phyloP scores from a whole-genome alignment of 2,329 filamentous ascomycete genomes.

The Diaporthe citrichinensis region DNA sequence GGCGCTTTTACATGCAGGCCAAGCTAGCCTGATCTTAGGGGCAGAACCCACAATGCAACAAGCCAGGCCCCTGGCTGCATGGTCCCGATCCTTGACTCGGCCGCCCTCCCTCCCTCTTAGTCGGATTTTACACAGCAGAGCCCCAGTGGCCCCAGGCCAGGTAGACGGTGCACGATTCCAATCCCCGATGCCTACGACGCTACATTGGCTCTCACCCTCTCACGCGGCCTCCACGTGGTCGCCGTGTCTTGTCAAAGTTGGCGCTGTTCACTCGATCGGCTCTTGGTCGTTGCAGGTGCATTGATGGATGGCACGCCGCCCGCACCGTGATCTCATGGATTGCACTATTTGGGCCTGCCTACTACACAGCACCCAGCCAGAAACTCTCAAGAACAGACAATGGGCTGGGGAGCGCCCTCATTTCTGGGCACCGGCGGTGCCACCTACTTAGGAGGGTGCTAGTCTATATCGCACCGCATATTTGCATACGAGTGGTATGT shows the following conservation, averaged over 20 bases:
- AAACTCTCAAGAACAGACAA: not conserved
- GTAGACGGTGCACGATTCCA: not conserved
- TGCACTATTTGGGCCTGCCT: not conserved
- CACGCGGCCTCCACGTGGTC: slow-evolving; percentile 31
- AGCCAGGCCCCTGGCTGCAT: slow-evolving; percentile 10
- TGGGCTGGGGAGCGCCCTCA: slow-evolving; percentile 3
- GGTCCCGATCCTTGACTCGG: slow-evolving; percentile 17
- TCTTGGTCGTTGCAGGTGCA: slow-evolving; percentile 7
- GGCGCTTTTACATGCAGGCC: slow-evolving; percentile 30
- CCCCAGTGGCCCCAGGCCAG: not conserved
- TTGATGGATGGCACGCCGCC: not conserved
- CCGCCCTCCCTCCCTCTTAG: slow-evolving; percentile 15
- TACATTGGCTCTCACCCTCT: slow-evolving; percentile 23
- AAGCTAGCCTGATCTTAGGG: slow-evolving; percentile 20
- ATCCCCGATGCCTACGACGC: not conserved
- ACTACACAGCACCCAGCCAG: not conserved
- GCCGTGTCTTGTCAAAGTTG: slow-evolving; percentile 11
- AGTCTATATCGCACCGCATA: slow-evolving; percentile 22
- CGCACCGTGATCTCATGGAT: not conserved
- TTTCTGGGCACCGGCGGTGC: slow-evolving; percentile 20
- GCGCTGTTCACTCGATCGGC: not conserved
- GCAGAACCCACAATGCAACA: slow-evolving; percentile 9
- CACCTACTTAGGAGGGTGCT: not conserved
- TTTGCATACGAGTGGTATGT: not conserved
- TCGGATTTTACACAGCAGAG: slow-evolving; percentile 18